Percentiles rank a stretch among this genome's conserved stretches.
These are phyloP conservation scores for Ganoderma sinense DNA, from an alignment of 1,284 basidiomycete species.

Conservation along the genomic window DNA sequence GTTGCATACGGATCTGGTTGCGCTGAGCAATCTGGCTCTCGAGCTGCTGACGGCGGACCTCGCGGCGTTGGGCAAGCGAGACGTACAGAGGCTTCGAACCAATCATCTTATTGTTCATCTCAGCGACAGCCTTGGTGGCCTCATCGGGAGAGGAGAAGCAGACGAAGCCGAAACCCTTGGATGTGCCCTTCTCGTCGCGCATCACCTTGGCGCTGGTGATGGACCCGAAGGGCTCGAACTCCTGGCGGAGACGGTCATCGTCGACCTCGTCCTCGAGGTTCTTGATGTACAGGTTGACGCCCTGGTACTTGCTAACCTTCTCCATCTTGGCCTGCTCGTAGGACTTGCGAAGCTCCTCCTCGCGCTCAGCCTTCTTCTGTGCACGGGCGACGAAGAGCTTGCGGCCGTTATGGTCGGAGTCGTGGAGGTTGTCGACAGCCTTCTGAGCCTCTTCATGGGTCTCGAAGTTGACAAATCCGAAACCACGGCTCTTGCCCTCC, in stretches of 20 bases:
- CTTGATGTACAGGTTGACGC: slow-evolving; percentile 99
- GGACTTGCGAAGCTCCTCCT: slow-evolving; percentile 93
- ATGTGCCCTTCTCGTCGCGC: slow-evolving; percentile 93
- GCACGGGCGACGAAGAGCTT: slow-evolving; percentile 97
- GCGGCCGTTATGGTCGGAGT: slow-evolving; percentile 86
- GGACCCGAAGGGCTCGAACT: slow-evolving; percentile 97
- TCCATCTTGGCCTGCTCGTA: slow-evolving; percentile 98
- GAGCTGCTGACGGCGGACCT: slow-evolving; percentile 97
- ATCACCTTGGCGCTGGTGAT: slow-evolving; percentile 99
- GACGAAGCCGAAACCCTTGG: slow-evolving; percentile 99
- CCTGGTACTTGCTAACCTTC: slow-evolving; percentile 98
- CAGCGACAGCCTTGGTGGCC: slow-evolving; percentile 98
- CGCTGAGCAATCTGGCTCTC: slow-evolving; percentile 98
- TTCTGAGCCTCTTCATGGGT: slow-evolving; percentile 91
- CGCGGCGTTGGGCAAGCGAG: slow-evolving; percentile 97
- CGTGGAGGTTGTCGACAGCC: slow-evolving; percentile 93
- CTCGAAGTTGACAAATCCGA: slow-evolving; percentile 98
- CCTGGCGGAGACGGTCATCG: slow-evolving; percentile 92
- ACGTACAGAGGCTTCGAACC: slow-evolving; percentile 99
- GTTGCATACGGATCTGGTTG: slow-evolving; percentile 94
- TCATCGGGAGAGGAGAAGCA: slow-evolving; percentile 99
- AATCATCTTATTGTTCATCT: slow-evolving; percentile 99
- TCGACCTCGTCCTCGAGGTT: slow-evolving; percentile 95
- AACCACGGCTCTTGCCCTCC: slow-evolving; percentile 93
- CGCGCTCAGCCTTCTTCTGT: slow-evolving; percentile 98